Conservation (phyloP, 1,139 yeast species). For the Oligophagozyma castellii region DNA sequence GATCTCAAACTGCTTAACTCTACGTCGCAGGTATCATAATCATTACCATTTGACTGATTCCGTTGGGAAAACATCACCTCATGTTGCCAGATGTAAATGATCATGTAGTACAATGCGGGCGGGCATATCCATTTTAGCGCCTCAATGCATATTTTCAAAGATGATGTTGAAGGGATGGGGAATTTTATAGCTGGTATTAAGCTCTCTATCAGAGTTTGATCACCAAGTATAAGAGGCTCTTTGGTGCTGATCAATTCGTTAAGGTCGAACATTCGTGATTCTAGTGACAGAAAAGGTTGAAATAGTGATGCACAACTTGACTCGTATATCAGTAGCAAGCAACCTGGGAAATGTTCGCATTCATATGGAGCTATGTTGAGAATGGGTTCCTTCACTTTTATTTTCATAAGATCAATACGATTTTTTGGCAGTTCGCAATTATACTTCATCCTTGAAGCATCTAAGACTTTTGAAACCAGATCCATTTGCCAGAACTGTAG, state of each 20-base stretch:
- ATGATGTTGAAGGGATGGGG: slow-evolving; percentile 9
- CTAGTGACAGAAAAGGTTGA: slow-evolving; percentile 52
- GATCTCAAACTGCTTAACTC: background rate
- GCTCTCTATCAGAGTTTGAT: background rate
- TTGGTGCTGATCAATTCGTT: no score
- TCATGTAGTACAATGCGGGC: slow-evolving; percentile 5
- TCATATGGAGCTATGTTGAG: slow-evolving; percentile 10
- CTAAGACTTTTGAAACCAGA: slow-evolving; percentile 16
- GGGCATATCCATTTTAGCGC: slow-evolving; percentile 11
- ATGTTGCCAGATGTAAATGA: slow-evolving; percentile 14
- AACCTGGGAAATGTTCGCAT: slow-evolving; percentile 12
- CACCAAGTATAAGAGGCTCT: no score
- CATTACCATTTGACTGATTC: no score
- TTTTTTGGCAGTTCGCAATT: slow-evolving; percentile 19
- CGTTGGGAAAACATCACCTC: background rate
- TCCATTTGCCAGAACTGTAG: slow-evolving; percentile 40
- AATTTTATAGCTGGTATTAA: slow-evolving; percentile 3
- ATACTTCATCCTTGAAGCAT: slow-evolving; percentile 16
- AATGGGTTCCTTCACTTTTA: slow-evolving; percentile 17
- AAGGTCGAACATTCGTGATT: slow-evolving; percentile 37
- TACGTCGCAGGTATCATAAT: no score
- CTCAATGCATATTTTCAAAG: slow-evolving; percentile 8
- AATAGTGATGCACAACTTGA: slow-evolving; percentile 24
- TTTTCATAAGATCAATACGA: slow-evolving; percentile 11
- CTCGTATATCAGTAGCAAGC: background rate